A percentile compares a stretch with the other conserved stretches of the same genome.
Evolutionary conservation across 129 eudicot genomes (phyloP).

Genomic region (Apium graveolens): DNA sequence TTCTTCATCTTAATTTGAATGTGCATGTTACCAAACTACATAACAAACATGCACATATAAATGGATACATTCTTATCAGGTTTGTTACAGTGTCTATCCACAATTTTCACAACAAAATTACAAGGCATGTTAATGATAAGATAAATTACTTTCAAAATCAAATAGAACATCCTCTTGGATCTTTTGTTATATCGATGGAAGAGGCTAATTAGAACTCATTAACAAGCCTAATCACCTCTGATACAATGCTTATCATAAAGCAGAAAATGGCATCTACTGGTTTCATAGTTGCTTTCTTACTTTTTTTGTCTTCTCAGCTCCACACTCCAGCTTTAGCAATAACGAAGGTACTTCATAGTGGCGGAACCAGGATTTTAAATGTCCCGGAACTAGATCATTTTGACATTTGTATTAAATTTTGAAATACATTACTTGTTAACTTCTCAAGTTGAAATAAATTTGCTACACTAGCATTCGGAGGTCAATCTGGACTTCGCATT

Average conservation of each 20-base stretch:
- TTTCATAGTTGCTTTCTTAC: background rate
- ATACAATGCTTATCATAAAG: too few species aligned
- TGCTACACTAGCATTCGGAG: too few species aligned
- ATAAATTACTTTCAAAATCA: background rate
- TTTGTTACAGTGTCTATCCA: background rate
- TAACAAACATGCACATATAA: background rate
- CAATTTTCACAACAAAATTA: background rate
- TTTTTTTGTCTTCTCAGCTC: background rate
- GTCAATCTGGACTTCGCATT: too few species aligned
- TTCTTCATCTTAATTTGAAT: background rate
- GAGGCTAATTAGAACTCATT: background rate
- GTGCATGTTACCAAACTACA: too few species aligned
- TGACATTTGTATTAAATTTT: too few species aligned
- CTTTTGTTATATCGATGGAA: background rate
- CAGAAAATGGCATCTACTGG: background rate
- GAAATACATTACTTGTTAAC: too few species aligned
- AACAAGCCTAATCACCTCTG: background rate
- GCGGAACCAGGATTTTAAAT: too few species aligned
- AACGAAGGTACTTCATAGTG: background rate
- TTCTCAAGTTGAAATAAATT: too few species aligned
- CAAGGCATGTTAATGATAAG: background rate
- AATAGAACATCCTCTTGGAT: background rate
- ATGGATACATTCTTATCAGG: background rate
- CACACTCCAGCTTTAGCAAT: constrained; percentile 8
- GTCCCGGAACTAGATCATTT: too few species aligned